phyloP scores from a whole-genome alignment of 2,329 filamentous ascomycete species.

The Sporothrix phasma region DNA sequence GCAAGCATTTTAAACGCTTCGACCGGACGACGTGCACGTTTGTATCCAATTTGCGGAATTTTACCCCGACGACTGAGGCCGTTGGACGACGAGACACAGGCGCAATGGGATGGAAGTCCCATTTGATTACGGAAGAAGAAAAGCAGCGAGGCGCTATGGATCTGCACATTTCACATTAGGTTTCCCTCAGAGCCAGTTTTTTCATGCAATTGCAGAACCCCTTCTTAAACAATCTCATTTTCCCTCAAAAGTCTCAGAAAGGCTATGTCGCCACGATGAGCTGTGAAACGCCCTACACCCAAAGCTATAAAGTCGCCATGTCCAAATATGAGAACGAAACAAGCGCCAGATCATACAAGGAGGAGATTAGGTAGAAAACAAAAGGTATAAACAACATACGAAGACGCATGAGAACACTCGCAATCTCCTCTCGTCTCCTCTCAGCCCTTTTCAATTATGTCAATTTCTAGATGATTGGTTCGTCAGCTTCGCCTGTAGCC shows the following conservation, averaged over 20 bases:
- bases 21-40: constrained; percentile 58
- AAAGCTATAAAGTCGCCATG: no score
- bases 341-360: neutral
- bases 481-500: constrained; percentile 12
- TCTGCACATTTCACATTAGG: no score
- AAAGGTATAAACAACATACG: neutral
- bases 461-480: neutral
- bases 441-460: neutral
- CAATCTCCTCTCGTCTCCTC: neutral
- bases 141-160: neutral
- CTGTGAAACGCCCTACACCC: no score
- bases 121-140: neutral
- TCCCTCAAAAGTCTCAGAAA: no score
- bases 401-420: neutral
- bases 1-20: constrained; percentile 83
- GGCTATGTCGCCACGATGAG: no score
- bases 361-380: no score
- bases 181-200: no score
- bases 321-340: no score
- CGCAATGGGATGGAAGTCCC: neutral
- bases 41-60: constrained; percentile 72
- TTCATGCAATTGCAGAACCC: no score
- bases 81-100: neutral
- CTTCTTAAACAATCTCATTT: no score
- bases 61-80: constrained; percentile 68